Evolutionary conservation across 176 grass and related monocot species (phyloP).

Genomic region (Pharus latifolius): DNA sequence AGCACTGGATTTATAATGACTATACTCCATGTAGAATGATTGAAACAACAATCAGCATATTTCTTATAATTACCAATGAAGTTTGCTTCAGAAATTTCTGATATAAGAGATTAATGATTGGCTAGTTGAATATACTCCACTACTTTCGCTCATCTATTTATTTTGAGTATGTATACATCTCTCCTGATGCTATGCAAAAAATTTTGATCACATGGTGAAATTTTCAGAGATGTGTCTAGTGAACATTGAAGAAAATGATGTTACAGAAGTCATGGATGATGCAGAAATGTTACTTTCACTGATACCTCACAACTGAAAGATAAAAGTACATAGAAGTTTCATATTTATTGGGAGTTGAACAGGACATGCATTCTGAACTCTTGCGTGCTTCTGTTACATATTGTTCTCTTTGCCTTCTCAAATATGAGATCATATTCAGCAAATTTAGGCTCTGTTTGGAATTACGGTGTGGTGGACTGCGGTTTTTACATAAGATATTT

Average conservation of each 20-base stretch:
- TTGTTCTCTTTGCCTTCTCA: background rate
- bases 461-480: too few relatives aligned
- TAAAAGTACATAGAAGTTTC: background rate
- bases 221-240: background rate
- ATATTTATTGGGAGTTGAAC: too few relatives aligned
- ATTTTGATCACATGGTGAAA: background rate
- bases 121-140: background rate
- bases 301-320: background rate
- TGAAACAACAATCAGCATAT: background rate
- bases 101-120: background rate
- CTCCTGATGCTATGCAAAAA: background rate
- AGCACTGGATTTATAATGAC: constrained; percentile 8
- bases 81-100: background rate
- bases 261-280: background rate
- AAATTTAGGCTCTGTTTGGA: too few relatives aligned
- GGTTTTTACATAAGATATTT: too few relatives aligned
- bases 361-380: too few relatives aligned
- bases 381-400: too few relatives aligned
- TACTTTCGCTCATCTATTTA: background rate
- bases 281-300: background rate
- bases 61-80: background rate
- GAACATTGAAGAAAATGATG: background rate
- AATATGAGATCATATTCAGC: background rate
- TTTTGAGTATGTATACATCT: background rate
- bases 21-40: constrained; percentile 3